Base-by-base conservation (phyloP, 2,329 filamentous ascomycete genomes). In the Nothomitra cinnamomea region DNA sequence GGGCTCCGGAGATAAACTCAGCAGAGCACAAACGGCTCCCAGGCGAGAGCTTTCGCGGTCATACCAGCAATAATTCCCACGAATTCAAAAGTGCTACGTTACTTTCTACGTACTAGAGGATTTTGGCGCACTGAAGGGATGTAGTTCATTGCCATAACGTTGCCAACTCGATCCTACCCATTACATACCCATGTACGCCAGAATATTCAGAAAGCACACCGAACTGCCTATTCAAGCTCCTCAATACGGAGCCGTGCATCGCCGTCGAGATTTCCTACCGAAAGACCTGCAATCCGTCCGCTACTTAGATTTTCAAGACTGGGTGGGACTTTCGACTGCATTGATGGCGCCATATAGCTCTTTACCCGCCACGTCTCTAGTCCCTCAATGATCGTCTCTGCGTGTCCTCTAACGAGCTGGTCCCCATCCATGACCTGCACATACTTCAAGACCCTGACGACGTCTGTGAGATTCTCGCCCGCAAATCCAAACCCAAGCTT, bases 361-460 rank as follows among this genome's bases (percentile, higher is more conserved):
- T 74, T 71, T 63, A 82, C 66, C 55, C 74, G 72, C 76, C 78
- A 82, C 55, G 73, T 77, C 58, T 80, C 74, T 56, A 87, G 61
- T 50, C 77, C 82, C 62, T 86, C 83, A 10, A 80, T 64, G n/a
- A 82, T 80, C 59, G 80, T 80, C 32, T 67, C 68, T 1, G 82
- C 82, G 64, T 87, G 82, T 59, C 80, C 73, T 57, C 73, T 73
- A 10, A 85, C 83, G 42, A 88, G 66, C 0, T 76, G 81, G 62
- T 88, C 84, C 22, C 72, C 74, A 64, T 88, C 84, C 22, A 78
- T 80, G 40, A 68, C 71, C 5, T 73, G 72, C n/a, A 85, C 72
- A 64, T 86, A 87, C 52, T 67, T 65, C 41, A 87, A 63, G 8
- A 82, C 75, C 49, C 76, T 71, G 59, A 73, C 65, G n/a, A 87